A percentile compares a stretch with the other conserved stretches of the same genome.
Evolutionary conservation across 2,329 filamentous ascomycete species (phyloP).

Genomic region (Penicillium verrucosum): DNA sequence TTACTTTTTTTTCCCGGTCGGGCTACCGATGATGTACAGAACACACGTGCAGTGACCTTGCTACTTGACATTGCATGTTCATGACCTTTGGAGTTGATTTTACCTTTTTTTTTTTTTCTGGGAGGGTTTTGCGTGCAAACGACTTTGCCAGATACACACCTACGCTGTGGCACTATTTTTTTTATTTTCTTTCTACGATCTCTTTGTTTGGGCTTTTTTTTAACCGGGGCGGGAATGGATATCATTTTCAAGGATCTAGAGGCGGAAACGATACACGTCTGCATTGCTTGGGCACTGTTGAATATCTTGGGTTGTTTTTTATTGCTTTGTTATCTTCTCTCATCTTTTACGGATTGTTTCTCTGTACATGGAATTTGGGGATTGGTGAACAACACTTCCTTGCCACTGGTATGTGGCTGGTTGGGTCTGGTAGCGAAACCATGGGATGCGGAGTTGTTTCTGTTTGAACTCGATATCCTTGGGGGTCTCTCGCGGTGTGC

Average conservation of each 20-base stretch:
- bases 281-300: conserved; percentile 42
- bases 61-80: conserved; percentile 35
- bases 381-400: conserved; percentile 32
- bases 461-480: conserved; percentile 29
- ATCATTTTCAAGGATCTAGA: conserved; percentile 40
- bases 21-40: conserved; percentile 42
- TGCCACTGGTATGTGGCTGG: conserved; percentile 31
- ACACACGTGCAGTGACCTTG: conserved; percentile 33
- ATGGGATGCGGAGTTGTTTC: conserved; percentile 40
- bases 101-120: conserved; percentile 28
- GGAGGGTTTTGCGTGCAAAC: conserved; percentile 21
- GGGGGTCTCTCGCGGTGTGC: conserved; percentile 30
- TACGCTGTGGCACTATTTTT: conserved; percentile 21
- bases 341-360: conserved; percentile 21
- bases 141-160: conserved; percentile 31
- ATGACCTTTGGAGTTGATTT: conserved; percentile 37
- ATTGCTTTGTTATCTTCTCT: conserved; percentile 20
- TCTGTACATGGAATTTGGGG: conserved; percentile 36
- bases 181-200: conserved; percentile 23
- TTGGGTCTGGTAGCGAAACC: conserved; percentile 33
- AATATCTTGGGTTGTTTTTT: conserved; percentile 33
- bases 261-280: conserved; percentile 47
- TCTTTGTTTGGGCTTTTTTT: conserved; percentile 29
- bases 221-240: conserved; percentile 33
- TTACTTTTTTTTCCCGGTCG: conserved; percentile 22